Evolutionary conservation across 202 grass and related monocot genomes (phyloP).

Genomic region (Digitaria exilis): DNA sequence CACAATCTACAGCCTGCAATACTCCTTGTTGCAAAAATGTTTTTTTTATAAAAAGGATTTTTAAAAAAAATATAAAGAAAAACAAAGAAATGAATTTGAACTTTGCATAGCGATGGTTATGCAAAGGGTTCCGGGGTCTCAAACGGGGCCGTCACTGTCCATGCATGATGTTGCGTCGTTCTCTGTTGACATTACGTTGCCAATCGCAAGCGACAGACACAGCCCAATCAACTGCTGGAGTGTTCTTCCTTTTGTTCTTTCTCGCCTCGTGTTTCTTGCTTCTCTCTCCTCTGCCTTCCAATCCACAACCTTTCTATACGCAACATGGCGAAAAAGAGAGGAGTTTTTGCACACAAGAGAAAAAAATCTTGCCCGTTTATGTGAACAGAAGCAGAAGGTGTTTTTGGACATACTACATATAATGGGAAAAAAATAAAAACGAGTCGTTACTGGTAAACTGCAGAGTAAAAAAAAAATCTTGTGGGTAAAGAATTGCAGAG

Average conservation of each 20-base stretch:
- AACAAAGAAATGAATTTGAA: background rate
- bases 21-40: background rate
- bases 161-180: background rate
- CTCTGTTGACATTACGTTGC: background rate
- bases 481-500: no score
- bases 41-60: no score
- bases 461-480: no score
- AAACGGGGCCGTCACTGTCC: background rate
- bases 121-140: background rate
- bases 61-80: no score
- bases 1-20: background rate
- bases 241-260: background rate
- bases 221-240: background rate
- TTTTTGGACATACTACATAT: no score
- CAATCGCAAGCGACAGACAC: background rate
- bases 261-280: constrained; percentile 3
- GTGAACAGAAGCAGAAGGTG: no score
- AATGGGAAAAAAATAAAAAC: no score
- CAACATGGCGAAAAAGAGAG: no score
- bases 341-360: no score
- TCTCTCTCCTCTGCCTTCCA: background rate
- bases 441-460: no score
- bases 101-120: background rate
- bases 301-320: no score
- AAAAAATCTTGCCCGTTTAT: no score